A percentile compares a stretch with the other conserved stretches of the same genome.
These are phyloP conservation scores for Colletotrichum acutatum DNA, from an alignment of 2,329 filamentous ascomycete species.

Conservation along the genomic window DNA sequence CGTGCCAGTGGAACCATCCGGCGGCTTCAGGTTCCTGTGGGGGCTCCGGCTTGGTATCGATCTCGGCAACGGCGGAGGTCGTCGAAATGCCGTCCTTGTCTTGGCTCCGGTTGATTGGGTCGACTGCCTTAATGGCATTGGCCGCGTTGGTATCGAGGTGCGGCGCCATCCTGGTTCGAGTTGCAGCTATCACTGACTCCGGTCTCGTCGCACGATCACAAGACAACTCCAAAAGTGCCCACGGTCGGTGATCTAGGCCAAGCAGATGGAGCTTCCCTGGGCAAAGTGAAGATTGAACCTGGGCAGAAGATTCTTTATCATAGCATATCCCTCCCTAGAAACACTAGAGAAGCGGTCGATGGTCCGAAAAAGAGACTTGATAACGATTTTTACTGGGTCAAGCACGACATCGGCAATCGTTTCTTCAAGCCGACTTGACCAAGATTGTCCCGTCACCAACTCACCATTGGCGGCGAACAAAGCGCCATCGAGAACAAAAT, in stretches of 20 bases:
- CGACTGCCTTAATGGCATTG: slow-evolving; percentile 3
- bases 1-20: slow-evolving; percentile 54
- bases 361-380: slow-evolving; percentile 13
- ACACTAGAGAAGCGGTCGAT: slow-evolving; percentile 1
- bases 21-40: slow-evolving; percentile 25
- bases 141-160: slow-evolving; percentile 15
- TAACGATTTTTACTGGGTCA: slow-evolving; percentile 31
- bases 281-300: background rate
- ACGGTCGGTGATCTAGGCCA: background rate
- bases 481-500: background rate
- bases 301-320: slow-evolving; percentile 22
- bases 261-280: background rate
- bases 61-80: slow-evolving; percentile 1
- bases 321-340: background rate
- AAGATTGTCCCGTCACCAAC: background rate
- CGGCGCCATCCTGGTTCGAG: slow-evolving; percentile 11
- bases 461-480: background rate
- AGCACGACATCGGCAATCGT: slow-evolving; percentile 29
- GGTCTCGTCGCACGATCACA: too few relatives aligned
- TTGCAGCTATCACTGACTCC: background rate
- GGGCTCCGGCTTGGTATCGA: slow-evolving; percentile 29
- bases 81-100: slow-evolving; percentile 26
- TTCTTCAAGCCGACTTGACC: background rate
- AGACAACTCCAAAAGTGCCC: background rate
- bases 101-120: slow-evolving; percentile 5